Evolutionary conservation across 768 basidiomycete species (phyloP).

Genomic region (Termitomyces heimii): DNA sequence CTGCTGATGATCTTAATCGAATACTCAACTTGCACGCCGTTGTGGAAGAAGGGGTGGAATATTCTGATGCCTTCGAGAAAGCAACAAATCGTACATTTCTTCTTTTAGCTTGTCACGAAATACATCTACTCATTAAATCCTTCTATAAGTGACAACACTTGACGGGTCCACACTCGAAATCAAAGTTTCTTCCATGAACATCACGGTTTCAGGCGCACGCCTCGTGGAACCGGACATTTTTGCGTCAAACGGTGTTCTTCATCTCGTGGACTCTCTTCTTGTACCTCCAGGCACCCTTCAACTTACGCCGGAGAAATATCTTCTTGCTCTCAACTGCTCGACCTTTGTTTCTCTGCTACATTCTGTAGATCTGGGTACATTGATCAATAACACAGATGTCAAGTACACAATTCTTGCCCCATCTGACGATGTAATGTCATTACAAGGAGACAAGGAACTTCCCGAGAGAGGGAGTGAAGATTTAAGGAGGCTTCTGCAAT

Average conservation of each 20-base stretch:
- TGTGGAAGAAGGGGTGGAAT: constrained; percentile 49
- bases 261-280: constrained; percentile 80
- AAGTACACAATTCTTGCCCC: constrained; percentile 91
- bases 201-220: constrained; percentile 49
- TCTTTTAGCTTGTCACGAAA: not conserved
- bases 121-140: not conserved
- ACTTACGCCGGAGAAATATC: constrained; percentile 91
- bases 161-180: constrained; percentile 65
- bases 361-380: constrained; percentile 64
- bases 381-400: constrained; percentile 64
- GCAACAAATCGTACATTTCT: constrained; percentile 45
- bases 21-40: constrained; percentile 81
- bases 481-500: constrained; percentile 68
- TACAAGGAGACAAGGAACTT: constrained; percentile 46
- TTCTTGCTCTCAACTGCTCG: constrained; percentile 88
- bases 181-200: constrained; percentile 44
- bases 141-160: constrained; percentile 57
- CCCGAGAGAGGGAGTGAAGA: constrained; percentile 65
- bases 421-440: constrained; percentile 72
- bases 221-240: constrained; percentile 80
- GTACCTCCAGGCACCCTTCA: constrained; percentile 69
- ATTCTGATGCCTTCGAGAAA: constrained; percentile 57
- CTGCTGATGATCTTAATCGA: constrained; percentile 68
- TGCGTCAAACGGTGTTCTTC: constrained; percentile 92
- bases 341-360: constrained; percentile 86